Evolutionary conservation across 83 land plant genomes (phyloP).

Genomic region (Diphasiastrum complanatum): DNA sequence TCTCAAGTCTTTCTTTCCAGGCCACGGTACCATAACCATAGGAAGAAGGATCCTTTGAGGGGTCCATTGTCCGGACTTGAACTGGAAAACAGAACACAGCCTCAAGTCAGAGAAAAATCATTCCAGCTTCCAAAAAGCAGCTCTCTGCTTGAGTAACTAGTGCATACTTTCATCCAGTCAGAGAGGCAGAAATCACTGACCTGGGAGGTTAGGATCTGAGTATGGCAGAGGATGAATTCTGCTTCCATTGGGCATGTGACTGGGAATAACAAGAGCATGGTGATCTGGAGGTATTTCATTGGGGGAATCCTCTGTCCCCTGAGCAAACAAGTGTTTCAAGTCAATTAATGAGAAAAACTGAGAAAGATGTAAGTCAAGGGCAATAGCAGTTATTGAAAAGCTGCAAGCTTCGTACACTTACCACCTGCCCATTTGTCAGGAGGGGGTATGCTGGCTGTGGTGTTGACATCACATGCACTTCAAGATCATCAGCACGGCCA

Average conservation of each 20-base stretch:
- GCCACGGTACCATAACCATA: slow-evolving; percentile 84
- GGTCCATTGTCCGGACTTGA: slow-evolving; percentile 37
- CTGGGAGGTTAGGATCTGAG: slow-evolving; percentile 32
- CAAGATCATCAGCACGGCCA: too few relatives aligned
- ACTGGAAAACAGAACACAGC: not conserved
- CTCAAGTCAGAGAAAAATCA: slow-evolving; percentile 2
- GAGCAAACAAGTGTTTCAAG: too few relatives aligned
- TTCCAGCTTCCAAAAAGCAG: not conserved
- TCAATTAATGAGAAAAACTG: too few relatives aligned
- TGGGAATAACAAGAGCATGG: slow-evolving; percentile 56
- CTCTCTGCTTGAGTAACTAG: slow-evolving; percentile 36
- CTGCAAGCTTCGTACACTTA: too few relatives aligned
- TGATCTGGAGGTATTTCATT: slow-evolving; percentile 51
- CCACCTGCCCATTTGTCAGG: too few relatives aligned
- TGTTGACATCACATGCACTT: too few relatives aligned
- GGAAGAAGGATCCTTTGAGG: slow-evolving; percentile 53
- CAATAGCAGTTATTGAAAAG: too few relatives aligned
- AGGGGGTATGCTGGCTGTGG: too few relatives aligned
- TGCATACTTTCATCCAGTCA: slow-evolving; percentile 1
- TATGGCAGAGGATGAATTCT: slow-evolving; percentile 55
- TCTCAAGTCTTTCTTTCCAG: slow-evolving; percentile 72
- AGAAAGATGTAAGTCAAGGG: too few relatives aligned
- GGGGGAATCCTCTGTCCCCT: slow-evolving; percentile 38
- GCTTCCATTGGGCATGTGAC: slow-evolving; percentile 40
- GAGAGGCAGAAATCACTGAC: slow-evolving; percentile 26